phyloP scores from a whole-genome alignment of 345 rosid genomes.

The Adansonia digitata region DNA sequence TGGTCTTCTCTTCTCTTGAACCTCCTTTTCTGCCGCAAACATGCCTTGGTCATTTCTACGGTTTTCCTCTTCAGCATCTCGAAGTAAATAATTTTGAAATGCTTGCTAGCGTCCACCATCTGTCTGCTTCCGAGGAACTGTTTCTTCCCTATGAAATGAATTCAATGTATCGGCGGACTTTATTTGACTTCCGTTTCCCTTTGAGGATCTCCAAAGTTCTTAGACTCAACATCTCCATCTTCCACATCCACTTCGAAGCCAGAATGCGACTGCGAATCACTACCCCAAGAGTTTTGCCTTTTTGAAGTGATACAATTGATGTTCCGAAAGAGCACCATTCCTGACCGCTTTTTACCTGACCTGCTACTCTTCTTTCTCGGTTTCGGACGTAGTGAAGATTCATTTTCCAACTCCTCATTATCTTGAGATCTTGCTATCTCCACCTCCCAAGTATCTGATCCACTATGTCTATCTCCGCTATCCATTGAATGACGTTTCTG shows the following conservation, averaged over 20 bases:
- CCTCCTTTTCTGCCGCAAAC: slow-evolving; percentile 60
- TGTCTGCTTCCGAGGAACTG: slow-evolving; percentile 37
- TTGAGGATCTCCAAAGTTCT: slow-evolving; percentile 33
- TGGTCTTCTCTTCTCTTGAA: slow-evolving; percentile 44
- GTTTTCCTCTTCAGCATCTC: slow-evolving; percentile 69
- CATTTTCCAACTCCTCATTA: slow-evolving; percentile 39
- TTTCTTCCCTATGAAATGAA: slow-evolving; percentile 32
- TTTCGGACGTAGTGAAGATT: slow-evolving; percentile 26
- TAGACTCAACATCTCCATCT: slow-evolving; percentile 30
- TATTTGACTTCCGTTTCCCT: slow-evolving; percentile 24
- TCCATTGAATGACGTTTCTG: slow-evolving; percentile 64
- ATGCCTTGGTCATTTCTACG: slow-evolving; percentile 33
- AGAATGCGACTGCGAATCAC: slow-evolving; percentile 52
- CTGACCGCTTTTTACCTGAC: slow-evolving; percentile 60
- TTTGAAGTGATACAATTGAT: slow-evolving; percentile 77
- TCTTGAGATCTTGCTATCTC: slow-evolving; percentile 43
- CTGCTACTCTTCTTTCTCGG: slow-evolving; percentile 31
- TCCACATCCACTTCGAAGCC: slow-evolving; percentile 47
- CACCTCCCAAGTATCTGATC: slow-evolving; percentile 43
- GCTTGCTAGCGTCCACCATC: slow-evolving; percentile 85
- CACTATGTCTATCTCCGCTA: slow-evolving; percentile 21
- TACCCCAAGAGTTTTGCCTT: slow-evolving; percentile 48
- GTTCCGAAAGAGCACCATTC: slow-evolving; percentile 76
- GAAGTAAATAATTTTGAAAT: slow-evolving; percentile 71
- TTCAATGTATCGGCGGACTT: slow-evolving; percentile 25